Evolutionary conservation across 75 land plant genomes (phyloP).

Genomic region (Pinus tabuliformis): DNA sequence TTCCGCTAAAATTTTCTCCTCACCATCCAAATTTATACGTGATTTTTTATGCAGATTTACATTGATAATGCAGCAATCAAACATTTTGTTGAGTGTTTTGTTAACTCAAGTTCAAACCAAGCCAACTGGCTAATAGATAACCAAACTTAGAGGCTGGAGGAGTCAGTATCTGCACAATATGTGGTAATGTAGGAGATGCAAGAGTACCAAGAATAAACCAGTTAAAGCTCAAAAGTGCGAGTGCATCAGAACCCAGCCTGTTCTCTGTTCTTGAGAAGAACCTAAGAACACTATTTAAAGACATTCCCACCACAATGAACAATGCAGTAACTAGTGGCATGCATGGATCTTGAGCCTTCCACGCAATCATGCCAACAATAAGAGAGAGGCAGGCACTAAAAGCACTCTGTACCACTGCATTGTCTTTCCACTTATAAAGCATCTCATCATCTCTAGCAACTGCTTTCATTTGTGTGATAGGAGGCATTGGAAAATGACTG

Average conservation of each 20-base stretch:
- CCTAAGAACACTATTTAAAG: slow-evolving; percentile 31
- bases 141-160: not conserved
- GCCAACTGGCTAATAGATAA: no score
- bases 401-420: slow-evolving; percentile 30
- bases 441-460: no score
- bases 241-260: slow-evolving; percentile 27
- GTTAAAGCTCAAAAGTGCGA: slow-evolving; percentile 42
- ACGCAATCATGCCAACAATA: slow-evolving; percentile 31
- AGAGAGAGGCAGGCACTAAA: slow-evolving; percentile 36
- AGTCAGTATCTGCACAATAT: slow-evolving; percentile 13
- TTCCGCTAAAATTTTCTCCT: no score
- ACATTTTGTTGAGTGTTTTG: no score
- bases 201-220: slow-evolving; percentile 42
- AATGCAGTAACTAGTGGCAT: slow-evolving; percentile 29
- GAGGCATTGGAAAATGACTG: no score
- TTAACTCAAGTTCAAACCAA: no score
- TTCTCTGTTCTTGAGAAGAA: slow-evolving; percentile 21
- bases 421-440: not conserved
- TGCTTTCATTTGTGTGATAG: no score
- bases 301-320: slow-evolving; percentile 42
- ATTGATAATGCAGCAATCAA: no score
- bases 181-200: slow-evolving; percentile 33
- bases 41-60: no score
- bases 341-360: slow-evolving; percentile 42
- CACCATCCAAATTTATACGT: no score